phyloP scores from a whole-genome alignment of 2,329 filamentous ascomycete genomes.

The Hyphodiscus sp. region DNA sequence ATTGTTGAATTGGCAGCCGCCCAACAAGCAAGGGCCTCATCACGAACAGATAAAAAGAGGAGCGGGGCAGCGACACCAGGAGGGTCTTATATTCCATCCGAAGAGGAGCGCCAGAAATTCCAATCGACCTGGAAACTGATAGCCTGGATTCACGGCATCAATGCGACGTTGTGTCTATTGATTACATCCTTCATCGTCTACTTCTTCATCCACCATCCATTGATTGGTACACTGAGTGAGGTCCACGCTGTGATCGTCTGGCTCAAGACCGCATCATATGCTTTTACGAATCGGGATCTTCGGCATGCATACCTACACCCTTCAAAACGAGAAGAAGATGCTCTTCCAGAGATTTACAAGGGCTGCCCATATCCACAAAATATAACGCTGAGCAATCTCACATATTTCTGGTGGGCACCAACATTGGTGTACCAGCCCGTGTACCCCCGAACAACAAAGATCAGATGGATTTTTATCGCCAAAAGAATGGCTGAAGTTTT shows the following conservation, averaged over 20 bases:
- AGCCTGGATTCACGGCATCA: constrained; percentile 73
- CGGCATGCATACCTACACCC: constrained; percentile 85
- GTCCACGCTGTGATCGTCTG: constrained; percentile 91
- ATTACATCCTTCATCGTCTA: constrained; percentile 84
- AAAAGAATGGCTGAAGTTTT: constrained; percentile 77
- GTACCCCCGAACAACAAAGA: constrained; percentile 75
- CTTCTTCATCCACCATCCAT: constrained; percentile 83
- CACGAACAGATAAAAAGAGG: constrained; percentile 45
- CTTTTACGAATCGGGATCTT: constrained; percentile 92
- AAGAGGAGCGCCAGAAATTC: constrained; percentile 54
- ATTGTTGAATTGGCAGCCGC: constrained; percentile 82
- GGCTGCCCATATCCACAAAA: constrained; percentile 84
- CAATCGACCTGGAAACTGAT: constrained; percentile 73
- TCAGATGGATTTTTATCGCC: constrained; percentile 81
- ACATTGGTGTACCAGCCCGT: constrained; percentile 96
- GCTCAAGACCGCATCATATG: constrained; percentile 94
- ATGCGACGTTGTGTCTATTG: constrained; percentile 73
- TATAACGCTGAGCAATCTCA: constrained; percentile 79
- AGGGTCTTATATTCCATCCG: constrained; percentile 27
- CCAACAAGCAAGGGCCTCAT: constrained; percentile 64
- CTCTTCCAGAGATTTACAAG: constrained; percentile 74
- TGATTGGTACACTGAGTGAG: constrained; percentile 87
- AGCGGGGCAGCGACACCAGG: constrained; percentile 28
- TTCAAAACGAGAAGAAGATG: constrained; percentile 54
- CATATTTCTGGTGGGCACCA: constrained; percentile 97